Percentiles rank a stretch among this genome's conserved stretches.
Evolutionary conservation across 495 filamentous ascomycete species (phyloP).

Genomic region (Aspergillus incahuasiensis): DNA sequence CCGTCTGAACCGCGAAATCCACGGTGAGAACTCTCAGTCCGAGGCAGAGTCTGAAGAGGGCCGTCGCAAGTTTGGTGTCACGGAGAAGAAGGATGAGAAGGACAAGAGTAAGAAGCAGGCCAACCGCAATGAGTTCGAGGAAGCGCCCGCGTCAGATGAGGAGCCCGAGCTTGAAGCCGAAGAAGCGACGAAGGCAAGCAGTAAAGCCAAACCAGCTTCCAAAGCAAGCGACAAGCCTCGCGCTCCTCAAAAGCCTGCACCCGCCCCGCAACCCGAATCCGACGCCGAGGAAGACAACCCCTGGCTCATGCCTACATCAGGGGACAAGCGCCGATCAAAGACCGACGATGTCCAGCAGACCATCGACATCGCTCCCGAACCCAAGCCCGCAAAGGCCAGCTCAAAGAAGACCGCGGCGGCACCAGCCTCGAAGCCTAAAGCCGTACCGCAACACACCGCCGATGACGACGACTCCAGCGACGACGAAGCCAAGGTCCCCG

Average conservation of each 20-base stretch:
- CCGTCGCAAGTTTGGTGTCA: constrained; percentile 61
- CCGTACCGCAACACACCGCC: constrained; percentile 17
- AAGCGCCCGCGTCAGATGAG: constrained; percentile 50
- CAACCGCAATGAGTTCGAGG: constrained; percentile 57
- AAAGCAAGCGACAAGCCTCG: constrained; percentile 17
- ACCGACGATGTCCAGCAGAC: constrained; percentile 30
- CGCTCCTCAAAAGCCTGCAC: constrained; percentile 17
- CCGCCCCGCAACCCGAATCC: constrained; percentile 21
- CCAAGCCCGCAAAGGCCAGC: constrained; percentile 17
- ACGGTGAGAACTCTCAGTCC: constrained; percentile 49
- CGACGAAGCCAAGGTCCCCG: constrained; percentile 56
- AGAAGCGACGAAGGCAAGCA: constrained; percentile 21
- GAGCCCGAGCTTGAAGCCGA: constrained; percentile 22
- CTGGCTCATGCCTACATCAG: constrained; percentile 43
- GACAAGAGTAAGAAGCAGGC: constrained; percentile 18
- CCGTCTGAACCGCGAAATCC: constrained; percentile 67
- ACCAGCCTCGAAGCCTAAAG: constrained; percentile 17
- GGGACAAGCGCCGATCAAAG: constrained; percentile 34
- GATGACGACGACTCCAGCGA: constrained; percentile 42
- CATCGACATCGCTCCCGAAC: constrained; percentile 36
- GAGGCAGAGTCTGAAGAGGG: constrained; percentile 55
- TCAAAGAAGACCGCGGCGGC: constrained; percentile 18
- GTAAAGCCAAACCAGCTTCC: constrained; percentile 15
- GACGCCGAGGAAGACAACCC: constrained; percentile 40
- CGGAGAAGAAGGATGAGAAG: constrained; percentile 23